phyloP scores from a whole-genome alignment of 1,284 basidiomycete species.

The Puccinia novopanici region DNA sequence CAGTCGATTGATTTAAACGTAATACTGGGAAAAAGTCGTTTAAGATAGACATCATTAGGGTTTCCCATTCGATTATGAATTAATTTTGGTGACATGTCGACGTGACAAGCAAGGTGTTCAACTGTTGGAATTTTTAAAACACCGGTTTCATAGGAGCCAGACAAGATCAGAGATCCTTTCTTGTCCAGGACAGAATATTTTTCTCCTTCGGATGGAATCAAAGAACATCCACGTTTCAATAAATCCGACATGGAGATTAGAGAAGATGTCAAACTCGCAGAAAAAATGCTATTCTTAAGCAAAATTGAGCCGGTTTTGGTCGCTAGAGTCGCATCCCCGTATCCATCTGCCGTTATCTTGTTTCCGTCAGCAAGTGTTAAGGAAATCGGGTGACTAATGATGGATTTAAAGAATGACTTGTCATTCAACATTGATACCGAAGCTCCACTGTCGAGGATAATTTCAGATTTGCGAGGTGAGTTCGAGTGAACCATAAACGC shows the following conservation, averaged over 20 bases:
- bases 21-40: background rate
- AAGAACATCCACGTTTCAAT: background rate
- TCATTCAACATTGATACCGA: slow-evolving; percentile 2
- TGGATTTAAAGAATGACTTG: background rate
- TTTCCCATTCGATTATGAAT: background rate
- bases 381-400: background rate
- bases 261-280: background rate
- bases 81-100: background rate
- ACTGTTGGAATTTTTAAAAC: too few relatives aligned
- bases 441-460: background rate
- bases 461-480: background rate
- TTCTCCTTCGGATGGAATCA: too few relatives aligned
- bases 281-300: background rate
- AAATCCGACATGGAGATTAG: background rate
- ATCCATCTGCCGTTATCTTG: slow-evolving; percentile 2
- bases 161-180: too few relatives aligned
- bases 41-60: background rate
- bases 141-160: too few relatives aligned
- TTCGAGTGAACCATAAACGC: background rate
- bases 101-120: background rate
- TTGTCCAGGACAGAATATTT: too few relatives aligned
- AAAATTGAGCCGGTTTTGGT: background rate
- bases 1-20: background rate
- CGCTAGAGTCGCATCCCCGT: background rate
- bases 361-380: background rate